phyloP scores from a whole-genome alignment of 306 rosid genomes.

The Betula pendula region DNA sequence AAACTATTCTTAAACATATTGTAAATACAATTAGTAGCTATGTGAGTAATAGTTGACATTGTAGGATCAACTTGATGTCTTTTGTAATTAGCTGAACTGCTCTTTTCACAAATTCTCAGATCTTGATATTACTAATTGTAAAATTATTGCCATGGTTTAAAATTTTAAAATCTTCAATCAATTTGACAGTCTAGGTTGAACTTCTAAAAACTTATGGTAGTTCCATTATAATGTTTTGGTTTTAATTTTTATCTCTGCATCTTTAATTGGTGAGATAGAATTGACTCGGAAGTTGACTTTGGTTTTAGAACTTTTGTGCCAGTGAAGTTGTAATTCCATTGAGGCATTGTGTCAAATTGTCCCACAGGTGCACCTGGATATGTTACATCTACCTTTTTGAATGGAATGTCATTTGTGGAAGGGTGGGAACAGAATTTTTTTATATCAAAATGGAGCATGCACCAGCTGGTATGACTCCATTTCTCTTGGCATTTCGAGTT shows the following conservation, averaged over 20 bases:
- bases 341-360: conserved; percentile 21
- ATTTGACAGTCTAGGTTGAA: not conserved
- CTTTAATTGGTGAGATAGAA: too few relatives aligned
- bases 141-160: not conserved
- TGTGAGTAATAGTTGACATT: not conserved
- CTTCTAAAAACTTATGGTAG: not conserved
- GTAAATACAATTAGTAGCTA: not conserved
- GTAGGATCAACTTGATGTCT: not conserved
- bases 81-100: not conserved
- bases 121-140: not conserved
- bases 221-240: too few relatives aligned
- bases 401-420: conserved; percentile 92
- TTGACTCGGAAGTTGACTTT: not conserved
- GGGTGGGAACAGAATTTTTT: conserved; percentile 91
- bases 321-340: not conserved
- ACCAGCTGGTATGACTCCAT: conserved; percentile 76
- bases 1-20: not conserved
- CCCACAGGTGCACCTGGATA: conserved; percentile 93
- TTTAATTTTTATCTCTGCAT: too few relatives aligned
- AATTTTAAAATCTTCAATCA: not conserved
- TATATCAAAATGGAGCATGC: conserved; percentile 98
- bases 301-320: not conserved
- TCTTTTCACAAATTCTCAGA: not conserved
- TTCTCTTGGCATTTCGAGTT: conserved; percentile 14
- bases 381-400: conserved; percentile 64